A percentile compares a stretch with the other conserved stretches of the same genome.
These are phyloP conservation scores for Penicillium ucsense DNA, from an alignment of 495 filamentous ascomycete genomes.

Conservation along the genomic window DNA sequence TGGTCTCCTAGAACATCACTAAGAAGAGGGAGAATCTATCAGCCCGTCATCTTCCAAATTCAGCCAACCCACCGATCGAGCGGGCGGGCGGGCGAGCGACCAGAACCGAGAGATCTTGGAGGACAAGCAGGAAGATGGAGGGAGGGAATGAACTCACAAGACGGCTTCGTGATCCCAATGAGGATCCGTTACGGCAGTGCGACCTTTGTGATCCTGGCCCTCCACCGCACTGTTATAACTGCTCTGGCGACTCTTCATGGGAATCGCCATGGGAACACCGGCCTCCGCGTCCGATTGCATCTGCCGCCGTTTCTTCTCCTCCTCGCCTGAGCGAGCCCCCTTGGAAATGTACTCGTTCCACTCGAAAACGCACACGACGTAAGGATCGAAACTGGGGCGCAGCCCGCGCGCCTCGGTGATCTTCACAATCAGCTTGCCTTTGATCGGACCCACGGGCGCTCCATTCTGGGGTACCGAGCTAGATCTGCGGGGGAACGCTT, in stretches of 20 bases:
- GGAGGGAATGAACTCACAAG: constrained; percentile 56
- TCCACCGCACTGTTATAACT: constrained; percentile 79
- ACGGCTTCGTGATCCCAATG: constrained; percentile 93
- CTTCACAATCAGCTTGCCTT: constrained; percentile 82
- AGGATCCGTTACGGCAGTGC: constrained; percentile 68
- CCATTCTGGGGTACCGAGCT: constrained; percentile 32
- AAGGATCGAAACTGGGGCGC: constrained; percentile 74
- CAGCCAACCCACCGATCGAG: too few species aligned
- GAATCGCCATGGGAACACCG: constrained; percentile 83
- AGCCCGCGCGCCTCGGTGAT: constrained; percentile 78
- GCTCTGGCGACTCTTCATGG: constrained; percentile 90
- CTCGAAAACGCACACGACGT: constrained; percentile 94
- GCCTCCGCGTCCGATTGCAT: constrained; percentile 62
- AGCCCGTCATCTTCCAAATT: too few species aligned
- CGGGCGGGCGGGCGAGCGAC: not conserved
- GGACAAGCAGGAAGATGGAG: not conserved
- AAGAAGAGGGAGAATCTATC: not conserved
- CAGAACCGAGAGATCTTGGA: constrained; percentile 6
- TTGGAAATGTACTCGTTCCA: constrained; percentile 92
- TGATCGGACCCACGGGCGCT: constrained; percentile 61
- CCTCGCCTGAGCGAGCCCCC: constrained; percentile 54
- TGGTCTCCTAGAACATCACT: constrained; percentile 93
- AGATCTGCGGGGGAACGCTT: constrained; percentile 28
- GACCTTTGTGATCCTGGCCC: constrained; percentile 55
- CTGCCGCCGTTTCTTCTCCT: constrained; percentile 38